These are phyloP conservation scores for Arthroderma uncinatum DNA, from an alignment of 2,329 filamentous ascomycete genomes.

Conservation along the genomic window DNA sequence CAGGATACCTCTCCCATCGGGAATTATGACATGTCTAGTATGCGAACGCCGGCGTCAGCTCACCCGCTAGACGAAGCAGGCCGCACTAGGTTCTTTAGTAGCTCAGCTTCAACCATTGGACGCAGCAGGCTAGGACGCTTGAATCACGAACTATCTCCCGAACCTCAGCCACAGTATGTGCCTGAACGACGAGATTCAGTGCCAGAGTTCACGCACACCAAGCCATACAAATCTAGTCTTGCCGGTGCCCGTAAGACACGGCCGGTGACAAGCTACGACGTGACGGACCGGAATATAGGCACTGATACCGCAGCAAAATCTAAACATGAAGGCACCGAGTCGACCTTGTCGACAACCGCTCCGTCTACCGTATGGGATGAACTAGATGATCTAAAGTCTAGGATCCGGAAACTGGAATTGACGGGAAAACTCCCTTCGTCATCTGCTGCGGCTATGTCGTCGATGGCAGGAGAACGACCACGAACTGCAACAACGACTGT, in stretches of 20 bases:
- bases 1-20: conserved; percentile 25
- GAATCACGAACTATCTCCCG: conserved; percentile 27
- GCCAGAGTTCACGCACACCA: conserved; percentile 16
- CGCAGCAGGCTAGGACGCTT: conserved; percentile 29
- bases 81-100: conserved; percentile 25
- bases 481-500: conserved; percentile 82
- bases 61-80: conserved; percentile 31
- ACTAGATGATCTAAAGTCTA: conserved; percentile 84
- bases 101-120: conserved; percentile 29
- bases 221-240: conserved; percentile 28
- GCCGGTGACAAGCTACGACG: background rate
- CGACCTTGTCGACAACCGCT: conserved; percentile 74
- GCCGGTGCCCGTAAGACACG: conserved; percentile 19
- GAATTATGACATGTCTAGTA: conserved; percentile 21
- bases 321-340: conserved; percentile 60
- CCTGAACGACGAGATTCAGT: conserved; percentile 12
- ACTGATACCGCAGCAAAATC: conserved; percentile 21
- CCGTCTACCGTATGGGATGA: conserved; percentile 97
- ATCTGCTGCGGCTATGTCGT: conserved; percentile 67
- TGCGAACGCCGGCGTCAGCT: conserved; percentile 24
- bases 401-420: conserved; percentile 79
- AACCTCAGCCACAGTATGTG: conserved; percentile 20
- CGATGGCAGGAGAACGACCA: conserved; percentile 66
- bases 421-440: conserved; percentile 78
- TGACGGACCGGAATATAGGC: conserved; percentile 26